Evolutionary conservation across 768 basidiomycete species (phyloP), one percentile per base, ranked within the genome.

Genomic region (Mycena galericulata): DNA sequence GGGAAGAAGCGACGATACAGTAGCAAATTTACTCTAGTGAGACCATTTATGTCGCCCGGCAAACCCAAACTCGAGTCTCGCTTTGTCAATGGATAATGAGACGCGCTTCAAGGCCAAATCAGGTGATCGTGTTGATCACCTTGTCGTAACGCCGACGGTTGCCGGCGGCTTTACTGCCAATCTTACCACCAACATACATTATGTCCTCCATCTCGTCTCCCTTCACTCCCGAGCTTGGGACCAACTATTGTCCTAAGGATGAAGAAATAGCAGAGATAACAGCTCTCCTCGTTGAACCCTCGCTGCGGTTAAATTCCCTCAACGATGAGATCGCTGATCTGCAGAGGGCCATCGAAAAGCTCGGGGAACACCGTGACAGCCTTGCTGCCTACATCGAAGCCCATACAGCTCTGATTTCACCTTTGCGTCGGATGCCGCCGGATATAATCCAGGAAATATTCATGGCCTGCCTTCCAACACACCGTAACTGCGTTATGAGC

Each of bases 131-230:
- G n/a, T n/a, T n/a, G n/a, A n/a, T n/a, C n/a, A n/a, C n/a, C n/a
- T n/a, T n/a, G n/a, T n/a, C n/a, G n/a, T n/a, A n/a, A n/a, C n/a
- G n/a, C n/a, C n/a, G n/a, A n/a, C n/a, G n/a, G n/a, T n/a, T n/a
- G n/a, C n/a, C n/a, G n/a, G n/a, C n/a, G n/a, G n/a, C n/a, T n/a
- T n/a, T n/a, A n/a, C n/a, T n/a, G n/a, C n/a, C n/a, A n/a, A n/a
- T n/a, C n/a, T n/a, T n/a, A n/a, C n/a, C n/a, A n/a, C n/a, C n/a
- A n/a, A n/a, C n/a, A n/a, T n/a, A n/a, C n/a, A n/a, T n/a, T n/a
- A n/a, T n/a, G n/a, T n/a, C n/a, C n/a, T n/a, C n/a, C n/a, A 63
- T 67, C 50, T 47, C 66, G 22, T 68, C 66, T 26, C 50, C 60
- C 4, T 68, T 68, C 53, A 27, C 26, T 9, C 11, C 34, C 12